phyloP scores from a whole-genome alignment of 345 rosid species.

The Eucalyptus paniculata region DNA sequence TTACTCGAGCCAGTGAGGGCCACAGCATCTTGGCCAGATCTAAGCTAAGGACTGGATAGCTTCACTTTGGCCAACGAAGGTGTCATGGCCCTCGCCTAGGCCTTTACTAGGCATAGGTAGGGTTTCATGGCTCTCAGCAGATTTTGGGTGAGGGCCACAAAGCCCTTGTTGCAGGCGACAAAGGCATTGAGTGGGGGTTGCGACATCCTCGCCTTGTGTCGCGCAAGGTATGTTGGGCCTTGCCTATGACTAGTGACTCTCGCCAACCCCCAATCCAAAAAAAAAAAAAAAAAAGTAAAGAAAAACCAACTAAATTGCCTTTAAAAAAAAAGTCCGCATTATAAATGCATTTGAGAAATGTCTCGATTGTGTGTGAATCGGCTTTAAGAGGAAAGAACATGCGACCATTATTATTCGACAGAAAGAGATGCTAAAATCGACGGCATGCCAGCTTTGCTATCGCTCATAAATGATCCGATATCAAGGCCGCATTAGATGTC shows the following conservation, averaged over 20 bases:
- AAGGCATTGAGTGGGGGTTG: too few species aligned
- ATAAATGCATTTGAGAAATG: neutral
- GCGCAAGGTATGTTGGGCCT: rapidly evolving
- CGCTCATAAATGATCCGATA: neutral
- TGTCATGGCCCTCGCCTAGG: rapidly evolving
- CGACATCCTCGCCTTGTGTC: too few species aligned
- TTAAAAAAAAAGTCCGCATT: too few species aligned
- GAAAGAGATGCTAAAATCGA: neutral
- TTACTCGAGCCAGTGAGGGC: rapidly evolving
- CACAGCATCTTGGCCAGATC: rapidly evolving
- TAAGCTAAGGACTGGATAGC: rapidly evolving
- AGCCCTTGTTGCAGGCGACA: too few species aligned
- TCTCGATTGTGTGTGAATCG: neutral
- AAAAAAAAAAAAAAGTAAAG: too few species aligned
- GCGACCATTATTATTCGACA: neutral
- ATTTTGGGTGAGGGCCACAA: too few species aligned
- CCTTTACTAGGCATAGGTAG: too few species aligned
- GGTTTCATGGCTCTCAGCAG: rapidly evolving
- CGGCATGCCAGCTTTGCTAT: too few species aligned
- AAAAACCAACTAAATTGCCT: neutral
- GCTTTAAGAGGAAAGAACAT: neutral
- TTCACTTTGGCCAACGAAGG: rapidly evolving
- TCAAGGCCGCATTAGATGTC: neutral
- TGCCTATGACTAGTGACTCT: neutral
- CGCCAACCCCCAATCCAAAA: neutral